Conservation (phyloP, 495 filamentous ascomycete species). For the Bathelium albidoporum region DNA sequence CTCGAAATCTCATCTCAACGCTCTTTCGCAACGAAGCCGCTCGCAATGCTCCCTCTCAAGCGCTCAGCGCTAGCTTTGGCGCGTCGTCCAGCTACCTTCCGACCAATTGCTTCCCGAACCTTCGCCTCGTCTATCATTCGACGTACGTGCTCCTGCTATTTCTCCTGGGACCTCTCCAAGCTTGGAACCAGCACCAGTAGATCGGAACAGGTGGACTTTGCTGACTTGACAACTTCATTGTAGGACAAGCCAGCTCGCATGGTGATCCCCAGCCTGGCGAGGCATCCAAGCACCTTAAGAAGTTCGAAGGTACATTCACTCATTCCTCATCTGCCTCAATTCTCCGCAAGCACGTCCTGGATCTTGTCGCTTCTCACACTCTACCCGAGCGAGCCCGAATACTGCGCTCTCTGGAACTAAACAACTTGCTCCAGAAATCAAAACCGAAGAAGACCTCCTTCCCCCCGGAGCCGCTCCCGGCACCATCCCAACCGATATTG, state of each 20-base stretch:
- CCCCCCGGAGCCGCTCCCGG: constrained; percentile 70
- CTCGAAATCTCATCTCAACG: background rate
- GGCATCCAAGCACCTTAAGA: constrained; percentile 21
- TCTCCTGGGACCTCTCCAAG: background rate
- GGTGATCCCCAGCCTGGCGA: constrained; percentile 18
- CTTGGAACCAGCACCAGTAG: background rate
- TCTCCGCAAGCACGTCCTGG: too few relatives aligned
- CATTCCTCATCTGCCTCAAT: constrained; percentile 1
- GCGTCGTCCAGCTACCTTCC: constrained; percentile 51
- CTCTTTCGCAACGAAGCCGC: background rate
- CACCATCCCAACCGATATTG: constrained; percentile 81
- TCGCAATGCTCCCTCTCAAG: constrained; percentile 24
- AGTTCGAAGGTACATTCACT: constrained; percentile 25
- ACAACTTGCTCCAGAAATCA: constrained; percentile 56
- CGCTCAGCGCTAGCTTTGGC: constrained; percentile 64
- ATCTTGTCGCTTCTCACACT: too few relatives aligned
- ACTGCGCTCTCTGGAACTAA: background rate
- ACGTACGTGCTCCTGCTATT: constrained; percentile 22
- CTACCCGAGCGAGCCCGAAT: too few relatives aligned
- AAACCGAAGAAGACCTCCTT: constrained; percentile 67
- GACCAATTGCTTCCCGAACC: constrained; percentile 47
- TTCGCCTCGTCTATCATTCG: constrained; percentile 48
- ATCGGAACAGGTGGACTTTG: background rate
- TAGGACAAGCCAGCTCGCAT: background rate
- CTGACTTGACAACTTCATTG: background rate